Conservation (phyloP, 2,329 filamentous ascomycete species). For the Verticillium isaacii region DNA sequence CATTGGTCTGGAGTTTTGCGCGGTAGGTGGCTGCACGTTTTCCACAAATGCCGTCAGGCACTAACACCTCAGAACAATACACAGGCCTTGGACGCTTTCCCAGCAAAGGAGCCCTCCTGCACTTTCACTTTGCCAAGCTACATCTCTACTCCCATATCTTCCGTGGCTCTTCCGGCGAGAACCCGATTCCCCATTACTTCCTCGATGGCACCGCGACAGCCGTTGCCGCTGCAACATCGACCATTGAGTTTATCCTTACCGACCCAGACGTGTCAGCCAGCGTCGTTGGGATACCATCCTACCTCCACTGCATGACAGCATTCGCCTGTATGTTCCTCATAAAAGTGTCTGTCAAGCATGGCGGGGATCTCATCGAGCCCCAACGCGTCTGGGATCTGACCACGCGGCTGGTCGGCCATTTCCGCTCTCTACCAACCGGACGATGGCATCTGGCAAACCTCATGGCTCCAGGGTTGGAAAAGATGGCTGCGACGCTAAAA, state of each 20-base stretch:
- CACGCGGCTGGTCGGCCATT: constrained; percentile 29
- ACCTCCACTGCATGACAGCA: constrained; percentile 47
- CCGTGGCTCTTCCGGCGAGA: constrained; percentile 28
- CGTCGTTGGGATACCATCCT: constrained; percentile 41
- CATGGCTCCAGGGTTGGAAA: constrained; percentile 41
- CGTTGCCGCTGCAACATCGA: constrained; percentile 33
- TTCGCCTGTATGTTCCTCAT: constrained; percentile 49
- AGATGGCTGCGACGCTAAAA: constrained; percentile 23
- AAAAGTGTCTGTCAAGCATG: constrained; percentile 38
- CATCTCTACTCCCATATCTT: constrained; percentile 37
- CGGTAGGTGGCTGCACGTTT: constrained; percentile 15
- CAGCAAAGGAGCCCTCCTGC: constrained; percentile 32
- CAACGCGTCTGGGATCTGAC: constrained; percentile 30
- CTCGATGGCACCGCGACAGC: constrained; percentile 26
- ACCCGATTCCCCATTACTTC: constrained; percentile 27
- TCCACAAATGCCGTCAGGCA: neutral
- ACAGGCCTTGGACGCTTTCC: constrained; percentile 33
- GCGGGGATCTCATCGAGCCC: constrained; percentile 30
- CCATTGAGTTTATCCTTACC: constrained; percentile 36
- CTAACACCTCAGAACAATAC: constrained; percentile 26
- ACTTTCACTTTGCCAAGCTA: constrained; percentile 37
- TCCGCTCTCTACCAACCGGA: constrained; percentile 33
- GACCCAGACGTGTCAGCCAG: constrained; percentile 35
- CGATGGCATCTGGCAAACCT: constrained; percentile 40
- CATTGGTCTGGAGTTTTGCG: constrained; percentile 26